Evolutionary conservation across 805 yeast genomes (phyloP), one percentile per base, ranked within the genome.

Genomic region (Candida takata): DNA sequence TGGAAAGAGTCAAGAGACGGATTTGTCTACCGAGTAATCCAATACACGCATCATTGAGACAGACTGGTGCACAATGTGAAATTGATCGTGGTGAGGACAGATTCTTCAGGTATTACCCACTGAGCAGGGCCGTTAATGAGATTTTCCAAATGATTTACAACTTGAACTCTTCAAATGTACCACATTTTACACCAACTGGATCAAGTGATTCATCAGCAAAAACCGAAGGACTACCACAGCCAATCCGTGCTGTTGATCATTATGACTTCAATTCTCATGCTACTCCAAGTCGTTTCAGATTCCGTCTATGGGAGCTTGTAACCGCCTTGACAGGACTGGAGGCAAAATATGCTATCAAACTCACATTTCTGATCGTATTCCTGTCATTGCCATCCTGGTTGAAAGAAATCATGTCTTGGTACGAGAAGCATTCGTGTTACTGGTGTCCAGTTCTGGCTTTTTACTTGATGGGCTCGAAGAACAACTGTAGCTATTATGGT

Each of bases 51-150:
- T 67, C 72, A 0, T 34, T 71, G 10, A 57, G 58, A 29, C 56
- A 70, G 26, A 41, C 68, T n/a, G 64, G 72, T 0, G 51, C 46
- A 23, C 69, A 61, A 31, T 67, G 70, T 41, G 49, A 64, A 6
- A 55, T 61, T 24, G 77, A 71, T 47, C 66, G 66, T 43, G 76
- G 76, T 14, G 65, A 69, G 3, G 64, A 64, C 18, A 57, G 62
- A n/a, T 63, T 66, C 7, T 56, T 62, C 14, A 59, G 64, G 27
- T 70, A 67, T 41, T 58, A 56, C 34, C 70, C 66, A 35, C 56
- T 69, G 2, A 64, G 65, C 37, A 31, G 52, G 12, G 73, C 67
- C 33, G 72, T 70, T 6, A 69, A 65, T 37, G 70, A 65, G 34
- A 62, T 69, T 1, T 68, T 70, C 43, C 67, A 62, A 31, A 55